Evolutionary conservation across 1,139 yeast genomes (phyloP), one percentile per base, ranked within the genome.

Genomic region (Debaryomyces nepalensis): DNA sequence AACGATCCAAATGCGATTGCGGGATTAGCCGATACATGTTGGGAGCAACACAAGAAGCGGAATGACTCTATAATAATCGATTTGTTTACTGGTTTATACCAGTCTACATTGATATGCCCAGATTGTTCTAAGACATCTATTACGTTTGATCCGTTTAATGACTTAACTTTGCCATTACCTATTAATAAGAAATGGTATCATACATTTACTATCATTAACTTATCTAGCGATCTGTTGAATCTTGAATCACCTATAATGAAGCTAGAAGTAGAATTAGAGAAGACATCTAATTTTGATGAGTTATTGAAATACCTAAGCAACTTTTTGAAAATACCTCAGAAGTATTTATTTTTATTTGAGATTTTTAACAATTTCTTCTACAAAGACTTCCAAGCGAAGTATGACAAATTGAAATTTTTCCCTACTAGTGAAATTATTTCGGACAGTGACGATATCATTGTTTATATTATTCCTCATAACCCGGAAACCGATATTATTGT

Each of bases 91-190:
- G 98, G 98, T 0, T 61, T 90, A 55, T 93, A 93, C 61, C 87
- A 89, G 61, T 89, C 97, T 3, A 89, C 97, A 0, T 69, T 93
- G 45, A 79, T 87, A 5, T 93, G 99, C 58, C 98, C 99, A 0
- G 82, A 69, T 15, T 93, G 99, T 63, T 62, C 76, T 8, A 86
- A 86, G 52, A 81, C 88, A 3, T 87, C 96, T 21, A 77, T 91
- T 19, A 91, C 98, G 0, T 93, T 91, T 66, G 99, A 93, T 59
- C 99, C 99, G 0, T 93, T 84, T 58, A 88, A 84, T 67, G 98
- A 90, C 57, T 68, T 93, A 50, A 91, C 99, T 0, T 68, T 93
- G 37, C 98, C 98, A 0, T 68, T 93, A 33, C 98, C 98, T 0
- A 81, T 86, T 9, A 81, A 81, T 40, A 79, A 82, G 37, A 74